These are phyloP conservation scores for Brassica rapa DNA, from an alignment of 345 rosid genomes.

Conservation along the genomic window DNA sequence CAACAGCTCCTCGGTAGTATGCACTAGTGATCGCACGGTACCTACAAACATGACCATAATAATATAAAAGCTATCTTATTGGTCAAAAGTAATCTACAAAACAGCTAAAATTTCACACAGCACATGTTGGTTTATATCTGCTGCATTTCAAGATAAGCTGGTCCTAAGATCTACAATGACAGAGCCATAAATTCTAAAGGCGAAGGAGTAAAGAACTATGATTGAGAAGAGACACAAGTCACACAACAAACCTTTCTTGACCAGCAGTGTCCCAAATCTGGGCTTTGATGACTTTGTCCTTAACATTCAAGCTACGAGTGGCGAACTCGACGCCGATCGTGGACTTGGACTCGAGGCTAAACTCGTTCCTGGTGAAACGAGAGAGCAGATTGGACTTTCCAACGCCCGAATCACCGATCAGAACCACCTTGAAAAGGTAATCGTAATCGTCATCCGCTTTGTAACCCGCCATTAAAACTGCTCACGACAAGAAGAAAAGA, in stretches of 20 bases:
- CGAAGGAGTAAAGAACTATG: background rate
- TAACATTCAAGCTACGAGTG: constrained; percentile 86
- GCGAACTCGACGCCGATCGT: constrained; percentile 97
- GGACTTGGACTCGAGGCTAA: constrained; percentile 89
- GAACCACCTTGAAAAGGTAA: constrained; percentile 83
- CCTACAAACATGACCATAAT: background rate
- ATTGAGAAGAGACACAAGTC: background rate
- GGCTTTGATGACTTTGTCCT: constrained; percentile 83
- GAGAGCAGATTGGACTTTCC: constrained; percentile 94
- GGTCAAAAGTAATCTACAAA: background rate
- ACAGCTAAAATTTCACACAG: background rate
- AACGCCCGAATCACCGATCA: constrained; percentile 93
- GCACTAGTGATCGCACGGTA: constrained; percentile 91
- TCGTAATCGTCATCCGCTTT: constrained; percentile 94
- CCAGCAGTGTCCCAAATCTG: constrained; percentile 99
- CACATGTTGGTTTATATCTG: background rate
- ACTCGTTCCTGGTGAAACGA: constrained; percentile 89
- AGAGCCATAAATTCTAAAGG: background rate
- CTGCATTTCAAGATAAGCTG: background rate
- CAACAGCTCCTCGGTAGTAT: constrained; percentile 91
- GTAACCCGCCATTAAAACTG: constrained; percentile 70
- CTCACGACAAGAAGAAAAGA: background rate
- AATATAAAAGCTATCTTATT: background rate
- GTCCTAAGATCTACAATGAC: background rate
- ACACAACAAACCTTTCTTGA: constrained; percentile 64